phyloP scores from a whole-genome alignment of 2,329 filamentous ascomycete genomes.

The Rhexocercosporidium sp. region DNA sequence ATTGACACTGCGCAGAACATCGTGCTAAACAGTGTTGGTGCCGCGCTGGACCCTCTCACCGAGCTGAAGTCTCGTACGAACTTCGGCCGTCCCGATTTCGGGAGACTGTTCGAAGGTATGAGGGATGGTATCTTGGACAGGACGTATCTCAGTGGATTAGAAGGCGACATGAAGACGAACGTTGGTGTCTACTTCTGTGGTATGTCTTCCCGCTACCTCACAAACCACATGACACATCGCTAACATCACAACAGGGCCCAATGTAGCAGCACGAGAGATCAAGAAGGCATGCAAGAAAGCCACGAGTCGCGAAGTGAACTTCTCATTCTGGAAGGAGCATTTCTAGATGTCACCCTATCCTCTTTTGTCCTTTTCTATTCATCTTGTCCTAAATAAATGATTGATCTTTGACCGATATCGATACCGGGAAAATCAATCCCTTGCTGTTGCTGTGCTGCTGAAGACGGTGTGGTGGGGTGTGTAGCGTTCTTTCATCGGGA shows the following conservation, averaged over 20 bases:
- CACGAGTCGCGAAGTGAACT: conserved; percentile 79
- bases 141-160: conserved; percentile 82
- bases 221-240: conserved; percentile 6
- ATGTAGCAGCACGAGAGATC: conserved; percentile 75
- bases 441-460: not conserved
- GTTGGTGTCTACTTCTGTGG: conserved; percentile 99
- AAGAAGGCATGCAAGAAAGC: conserved; percentile 78
- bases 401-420: not conserved
- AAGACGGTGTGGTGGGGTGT: not conserved
- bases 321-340: conserved; percentile 99
- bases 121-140: conserved; percentile 84
- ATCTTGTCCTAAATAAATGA: not conserved
- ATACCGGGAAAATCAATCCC: not conserved
- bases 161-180: conserved; percentile 77
- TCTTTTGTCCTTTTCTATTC: conserved; percentile 1
- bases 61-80: conserved; percentile 90
- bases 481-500: not conserved
- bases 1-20: conserved; percentile 95
- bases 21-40: conserved; percentile 91
- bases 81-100: conserved; percentile 93
- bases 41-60: conserved; percentile 86
- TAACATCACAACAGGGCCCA: conserved; percentile 37
- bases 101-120: conserved; percentile 80
- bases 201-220: conserved; percentile 51
- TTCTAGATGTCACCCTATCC: conserved; percentile 52